These are phyloP conservation scores for Naumovozyma baii DNA, from an alignment of 805 yeast species.

Conservation along the genomic window DNA sequence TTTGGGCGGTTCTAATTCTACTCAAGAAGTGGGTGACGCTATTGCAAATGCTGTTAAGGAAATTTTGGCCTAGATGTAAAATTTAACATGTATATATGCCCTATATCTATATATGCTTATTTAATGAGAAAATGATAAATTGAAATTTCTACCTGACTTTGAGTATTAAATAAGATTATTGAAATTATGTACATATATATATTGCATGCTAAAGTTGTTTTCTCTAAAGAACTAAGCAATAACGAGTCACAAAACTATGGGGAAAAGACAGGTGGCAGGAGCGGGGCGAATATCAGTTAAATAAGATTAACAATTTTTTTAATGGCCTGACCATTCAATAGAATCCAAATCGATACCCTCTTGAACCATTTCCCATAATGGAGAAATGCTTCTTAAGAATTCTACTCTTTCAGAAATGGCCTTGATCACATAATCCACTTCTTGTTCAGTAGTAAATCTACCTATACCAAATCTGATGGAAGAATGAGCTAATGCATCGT, in stretches of 20 bases:
- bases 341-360: slow-evolving; percentile 92
- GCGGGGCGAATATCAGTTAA: no score
- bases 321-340: slow-evolving; percentile 98
- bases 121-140: no score
- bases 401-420: slow-evolving; percentile 86
- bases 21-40: slow-evolving; percentile 91
- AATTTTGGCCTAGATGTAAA: slow-evolving; percentile 31
- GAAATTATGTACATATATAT: background rate
- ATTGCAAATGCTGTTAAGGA: slow-evolving; percentile 62
- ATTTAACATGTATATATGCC: background rate
- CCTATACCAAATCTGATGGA: slow-evolving; percentile 96
- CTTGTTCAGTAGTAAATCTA: slow-evolving; percentile 92
- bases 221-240: no score
- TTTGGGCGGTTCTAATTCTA: slow-evolving; percentile 73
- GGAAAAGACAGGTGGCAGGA: no score
- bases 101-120: no score
- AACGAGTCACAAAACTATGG: background rate
- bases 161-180: background rate
- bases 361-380: slow-evolving; percentile 98
- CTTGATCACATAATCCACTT: slow-evolving; percentile 83
- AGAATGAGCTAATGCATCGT: slow-evolving; percentile 97
- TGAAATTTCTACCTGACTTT: no score
- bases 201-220: no score
- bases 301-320: slow-evolving; percentile 10
- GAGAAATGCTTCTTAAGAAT: slow-evolving; percentile 84